These are phyloP conservation scores for Plasmodium knowlesi DNA, from an alignment of 169 alveolate genomes.

Conservation along the genomic window DNA sequence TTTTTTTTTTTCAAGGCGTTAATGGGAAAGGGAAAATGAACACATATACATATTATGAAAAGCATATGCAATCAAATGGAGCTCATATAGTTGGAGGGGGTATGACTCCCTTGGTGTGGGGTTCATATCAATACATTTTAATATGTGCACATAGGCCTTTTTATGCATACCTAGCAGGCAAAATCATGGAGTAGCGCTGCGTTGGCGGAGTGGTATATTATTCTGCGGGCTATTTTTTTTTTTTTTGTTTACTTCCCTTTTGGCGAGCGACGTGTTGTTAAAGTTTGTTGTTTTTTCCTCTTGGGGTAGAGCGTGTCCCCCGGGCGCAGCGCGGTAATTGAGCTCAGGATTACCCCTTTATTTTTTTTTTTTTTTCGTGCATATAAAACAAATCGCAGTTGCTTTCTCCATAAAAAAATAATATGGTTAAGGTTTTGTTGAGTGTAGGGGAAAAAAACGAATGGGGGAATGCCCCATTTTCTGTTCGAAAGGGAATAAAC, in stretches of 20 bases:
- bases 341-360: background rate
- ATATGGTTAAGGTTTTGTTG: background rate
- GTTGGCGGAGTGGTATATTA: background rate
- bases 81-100: background rate
- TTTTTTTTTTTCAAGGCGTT: background rate
- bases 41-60: background rate
- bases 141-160: constrained; percentile 7
- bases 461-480: no score
- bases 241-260: background rate
- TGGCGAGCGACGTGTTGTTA: background rate
- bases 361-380: background rate
- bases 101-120: background rate
- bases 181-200: background rate
- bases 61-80: background rate
- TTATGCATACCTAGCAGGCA: no score
- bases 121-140: no score
- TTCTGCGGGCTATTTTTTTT: background rate
- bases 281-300: background rate
- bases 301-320: background rate
- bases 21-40: background rate
- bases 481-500: background rate
- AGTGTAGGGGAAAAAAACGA: background rate
- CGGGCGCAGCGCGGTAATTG: background rate
- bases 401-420: background rate
- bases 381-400: background rate